Evolutionary conservation across 2,329 filamentous ascomycete genomes (phyloP).

Genomic region (Colletotrichum orbiculare): DNA sequence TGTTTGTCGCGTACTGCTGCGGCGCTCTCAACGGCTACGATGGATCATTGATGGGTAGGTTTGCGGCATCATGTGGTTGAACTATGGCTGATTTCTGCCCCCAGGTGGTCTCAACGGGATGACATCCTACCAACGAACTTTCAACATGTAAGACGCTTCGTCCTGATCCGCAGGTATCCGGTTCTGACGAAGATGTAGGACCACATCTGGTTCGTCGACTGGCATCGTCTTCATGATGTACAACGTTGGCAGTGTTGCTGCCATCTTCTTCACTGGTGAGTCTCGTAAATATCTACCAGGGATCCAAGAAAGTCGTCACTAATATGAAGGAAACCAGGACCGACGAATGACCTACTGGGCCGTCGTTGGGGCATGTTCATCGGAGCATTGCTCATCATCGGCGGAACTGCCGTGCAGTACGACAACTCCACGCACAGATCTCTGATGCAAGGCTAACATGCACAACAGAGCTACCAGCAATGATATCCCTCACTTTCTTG

Average conservation of each 20-base stretch:
- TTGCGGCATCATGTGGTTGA: neutral
- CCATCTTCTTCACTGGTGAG: conserved; percentile 39
- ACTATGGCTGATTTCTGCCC: neutral
- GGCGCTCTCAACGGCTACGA: conserved; percentile 36
- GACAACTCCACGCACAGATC: neutral
- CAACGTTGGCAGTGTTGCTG: conserved; percentile 55
- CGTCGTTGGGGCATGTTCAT: conserved; percentile 54
- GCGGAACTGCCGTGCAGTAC: conserved; percentile 51
- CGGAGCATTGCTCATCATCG: conserved; percentile 52
- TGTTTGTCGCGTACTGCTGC: conserved; percentile 37
- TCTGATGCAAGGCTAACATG: neutral
- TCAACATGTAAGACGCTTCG: conserved; percentile 13
- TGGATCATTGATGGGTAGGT: conserved; percentile 20
- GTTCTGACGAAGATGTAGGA: conserved; percentile 29
- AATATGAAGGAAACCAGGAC: conserved; percentile 43
- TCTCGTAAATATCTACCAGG: neutral
- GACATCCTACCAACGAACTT: conserved; percentile 39
- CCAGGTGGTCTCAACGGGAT: conserved; percentile 41
- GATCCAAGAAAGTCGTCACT: conserved; percentile 41
- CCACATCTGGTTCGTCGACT: conserved; percentile 28
- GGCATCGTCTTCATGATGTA: conserved; percentile 54
- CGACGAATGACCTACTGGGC: conserved; percentile 53
- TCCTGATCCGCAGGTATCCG: neutral
- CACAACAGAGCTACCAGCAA: conserved; percentile 50
- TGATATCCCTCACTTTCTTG: conserved; percentile 58